A percentile compares a stretch with the other conserved stretches of the same genome.
These are phyloP conservation scores for Ganoderma sinense DNA, from an alignment of 1,284 basidiomycete genomes.

Conservation along the genomic window DNA sequence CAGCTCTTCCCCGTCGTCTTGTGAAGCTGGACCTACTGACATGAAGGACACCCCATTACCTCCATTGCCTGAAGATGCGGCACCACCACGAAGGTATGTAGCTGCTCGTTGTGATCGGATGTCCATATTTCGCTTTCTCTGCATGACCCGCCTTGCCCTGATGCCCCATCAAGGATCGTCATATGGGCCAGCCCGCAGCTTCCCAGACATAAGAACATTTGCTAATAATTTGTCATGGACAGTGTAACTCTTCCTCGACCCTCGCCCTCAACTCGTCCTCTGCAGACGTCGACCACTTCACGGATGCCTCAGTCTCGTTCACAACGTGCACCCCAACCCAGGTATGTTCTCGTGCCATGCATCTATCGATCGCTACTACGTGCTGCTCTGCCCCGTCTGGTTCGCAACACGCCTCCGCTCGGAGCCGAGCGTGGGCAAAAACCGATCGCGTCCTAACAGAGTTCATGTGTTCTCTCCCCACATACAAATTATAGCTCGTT, in stretches of 20 bases:
- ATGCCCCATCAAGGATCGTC: constrained; percentile 5
- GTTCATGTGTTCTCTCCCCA: neutral
- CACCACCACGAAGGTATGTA: constrained; percentile 9
- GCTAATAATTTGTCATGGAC: neutral
- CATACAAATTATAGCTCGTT: neutral
- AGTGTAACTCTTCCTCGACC: constrained; percentile 2
- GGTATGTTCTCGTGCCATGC: constrained; percentile 7
- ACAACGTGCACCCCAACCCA: constrained; percentile 5
- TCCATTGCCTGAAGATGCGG: constrained; percentile 13
- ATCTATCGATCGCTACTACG: neutral
- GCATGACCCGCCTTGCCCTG: neutral
- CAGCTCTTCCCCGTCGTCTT: neutral
- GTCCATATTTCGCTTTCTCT: neutral
- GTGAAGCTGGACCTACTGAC: neutral
- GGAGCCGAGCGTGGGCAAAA: constrained; percentile 4
- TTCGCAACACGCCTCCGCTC: constrained; percentile 5
- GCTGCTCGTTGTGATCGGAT: neutral
- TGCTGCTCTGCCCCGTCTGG: neutral
- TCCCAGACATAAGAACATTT: neutral
- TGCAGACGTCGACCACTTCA: constrained; percentile 1
- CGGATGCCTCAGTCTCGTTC: constrained; percentile 1
- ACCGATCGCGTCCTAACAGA: neutral
- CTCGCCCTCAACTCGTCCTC: neutral
- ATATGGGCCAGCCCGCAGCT: neutral
- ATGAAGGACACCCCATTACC: constrained; percentile 27